Evolutionary conservation across 2,329 filamentous ascomycete species (phyloP).

Genomic region (Penicillium sp.): DNA sequence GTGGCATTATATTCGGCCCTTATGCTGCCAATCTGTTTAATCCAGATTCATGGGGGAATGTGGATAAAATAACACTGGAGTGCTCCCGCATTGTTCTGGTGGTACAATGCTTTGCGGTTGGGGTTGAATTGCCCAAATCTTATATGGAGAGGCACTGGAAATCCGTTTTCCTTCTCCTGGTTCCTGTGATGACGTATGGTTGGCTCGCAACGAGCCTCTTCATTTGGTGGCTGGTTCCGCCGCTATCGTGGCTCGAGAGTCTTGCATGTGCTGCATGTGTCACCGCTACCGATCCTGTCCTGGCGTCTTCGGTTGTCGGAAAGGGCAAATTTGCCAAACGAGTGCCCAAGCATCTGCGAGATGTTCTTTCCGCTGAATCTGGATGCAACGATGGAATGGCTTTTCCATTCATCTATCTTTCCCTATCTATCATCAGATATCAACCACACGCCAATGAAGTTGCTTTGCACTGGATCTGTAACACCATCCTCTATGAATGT

Average conservation of each 20-base stretch:
- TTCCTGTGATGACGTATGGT: conserved; percentile 96
- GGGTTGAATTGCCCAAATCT: conserved; percentile 63
- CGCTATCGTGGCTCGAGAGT: conserved; percentile 83
- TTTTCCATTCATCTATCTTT: conserved; percentile 94
- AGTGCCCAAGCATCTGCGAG: conserved; percentile 94
- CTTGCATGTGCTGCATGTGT: conserved; percentile 87
- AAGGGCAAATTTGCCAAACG: conserved; percentile 98
- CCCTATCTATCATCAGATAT: conserved; percentile 84
- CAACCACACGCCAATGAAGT: conserved; percentile 65
- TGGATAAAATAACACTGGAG: conserved; percentile 65
- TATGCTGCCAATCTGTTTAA: conserved; percentile 63
- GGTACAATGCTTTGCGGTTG: conserved; percentile 70
- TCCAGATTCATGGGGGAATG: conserved; percentile 60
- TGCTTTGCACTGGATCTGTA: conserved; percentile 80
- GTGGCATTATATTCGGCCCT: conserved; percentile 67
- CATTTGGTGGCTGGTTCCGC: conserved; percentile 82
- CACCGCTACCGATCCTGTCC: conserved; percentile 92
- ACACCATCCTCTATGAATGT: conserved; percentile 92
- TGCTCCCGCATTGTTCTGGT: conserved; percentile 69
- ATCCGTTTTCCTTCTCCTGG: conserved; percentile 79
- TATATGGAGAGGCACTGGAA: conserved; percentile 99
- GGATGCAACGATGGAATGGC: conserved; percentile 99
- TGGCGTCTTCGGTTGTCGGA: conserved; percentile 95
- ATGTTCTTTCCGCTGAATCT: conserved; percentile 91
- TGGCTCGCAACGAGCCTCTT: conserved; percentile 81